Base-by-base conservation (phyloP, 805 yeast species). In the Komagataella populi region DNA sequence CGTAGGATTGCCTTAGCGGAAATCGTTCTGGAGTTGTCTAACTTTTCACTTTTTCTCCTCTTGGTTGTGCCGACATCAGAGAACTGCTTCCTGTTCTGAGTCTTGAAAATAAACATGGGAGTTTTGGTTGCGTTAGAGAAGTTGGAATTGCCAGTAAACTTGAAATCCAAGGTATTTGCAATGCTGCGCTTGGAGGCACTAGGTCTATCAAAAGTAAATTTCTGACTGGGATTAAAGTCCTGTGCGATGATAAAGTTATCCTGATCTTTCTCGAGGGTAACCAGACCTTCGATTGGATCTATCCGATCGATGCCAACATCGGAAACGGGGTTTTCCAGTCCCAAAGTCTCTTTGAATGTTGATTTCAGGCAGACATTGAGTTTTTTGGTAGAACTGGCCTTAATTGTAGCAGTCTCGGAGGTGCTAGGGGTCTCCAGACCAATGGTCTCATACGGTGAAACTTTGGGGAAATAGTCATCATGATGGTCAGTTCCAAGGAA, bases 1-100 rank as follows among this genome's bases (percentile, higher is more conserved):
- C 63, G 58, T 56, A 68, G 54, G 4, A 68, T 66, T 2, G 67
- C 70, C 45, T 61, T 61, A 6, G 68, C 69, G 4, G 69, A 63
- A 7, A 68, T 61, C 3, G 68, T 65, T 64, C 62, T 62, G 2
- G 70, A 65, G 50, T 65, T 66, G 39, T 68, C 71, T 45, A 63
- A 55, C 46, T 58, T 59, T 17, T 66, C 64, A 50, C 62, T 57
- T 48, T 57, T 61, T 51, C 53, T 54, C 55, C 55, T 55, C 47
- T 53, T 48, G 23, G 39, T 4, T 23, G 50, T 39, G 47, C 18
- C 2, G 47, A 44, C 43, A 47, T 51, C 30, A 45, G 47, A 17
- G 47, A 44, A 10, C 14, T 10, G 39, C 5, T 30, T 20, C 2
- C 20, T n/a, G 23, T 44, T 12, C 44, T 52, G 23, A 49, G 48